Conservation (phyloP, 2,329 filamentous ascomycete genomes). For the Venturia asperata region DNA sequence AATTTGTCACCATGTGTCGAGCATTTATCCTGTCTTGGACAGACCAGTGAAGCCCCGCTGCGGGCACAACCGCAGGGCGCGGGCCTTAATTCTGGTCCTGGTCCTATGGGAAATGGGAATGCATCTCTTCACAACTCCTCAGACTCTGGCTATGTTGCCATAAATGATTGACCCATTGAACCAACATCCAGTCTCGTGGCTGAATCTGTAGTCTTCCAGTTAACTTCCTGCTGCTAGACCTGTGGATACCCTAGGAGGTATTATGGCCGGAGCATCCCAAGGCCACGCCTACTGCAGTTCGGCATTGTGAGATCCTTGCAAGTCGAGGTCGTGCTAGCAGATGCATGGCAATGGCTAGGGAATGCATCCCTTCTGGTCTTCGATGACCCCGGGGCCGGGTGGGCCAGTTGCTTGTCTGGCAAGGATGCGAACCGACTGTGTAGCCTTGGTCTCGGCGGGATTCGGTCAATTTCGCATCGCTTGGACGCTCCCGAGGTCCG, state of each 20-base stretch:
- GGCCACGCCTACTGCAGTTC: neutral
- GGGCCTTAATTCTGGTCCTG: neutral
- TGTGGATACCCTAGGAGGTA: neutral
- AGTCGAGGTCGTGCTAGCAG: neutral
- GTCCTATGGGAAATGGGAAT: neutral
- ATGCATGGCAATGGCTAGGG: neutral
- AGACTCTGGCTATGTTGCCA: neutral
- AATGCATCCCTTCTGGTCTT: neutral
- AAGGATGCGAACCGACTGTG: neutral
- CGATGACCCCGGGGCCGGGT: neutral
- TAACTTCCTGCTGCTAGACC: neutral
- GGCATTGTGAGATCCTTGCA: neutral
- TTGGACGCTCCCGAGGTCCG: too few relatives aligned
- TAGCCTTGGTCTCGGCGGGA: neutral
- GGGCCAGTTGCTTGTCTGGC: neutral
- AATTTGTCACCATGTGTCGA: slow-evolving; percentile 4
- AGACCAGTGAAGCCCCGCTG: neutral
- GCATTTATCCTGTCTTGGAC: neutral
- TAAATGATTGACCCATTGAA: neutral
- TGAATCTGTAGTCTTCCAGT: neutral
- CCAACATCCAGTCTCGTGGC: neutral
- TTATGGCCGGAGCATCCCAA: neutral
- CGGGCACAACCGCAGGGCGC: neutral
- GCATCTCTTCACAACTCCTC: too few relatives aligned
- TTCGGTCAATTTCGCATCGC: neutral